Percentiles rank a stretch among this genome's conserved stretches.
Conservation (phyloP, 495 filamentous ascomycete species). For the Aspergillus diversus region DNA sequence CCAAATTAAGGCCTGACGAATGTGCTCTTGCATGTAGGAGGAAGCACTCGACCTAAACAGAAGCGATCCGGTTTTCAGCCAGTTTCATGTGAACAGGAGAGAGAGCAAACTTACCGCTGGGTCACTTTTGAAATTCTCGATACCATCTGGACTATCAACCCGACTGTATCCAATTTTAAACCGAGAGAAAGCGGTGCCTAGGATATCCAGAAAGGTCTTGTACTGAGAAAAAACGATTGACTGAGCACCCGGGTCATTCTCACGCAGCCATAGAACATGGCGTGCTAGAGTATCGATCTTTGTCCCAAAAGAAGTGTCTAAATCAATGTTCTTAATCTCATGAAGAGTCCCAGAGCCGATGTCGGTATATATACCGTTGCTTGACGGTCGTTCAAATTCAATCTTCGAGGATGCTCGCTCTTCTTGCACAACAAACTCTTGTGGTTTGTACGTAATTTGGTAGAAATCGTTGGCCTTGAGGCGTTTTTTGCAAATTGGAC, state of each 20-base stretch:
- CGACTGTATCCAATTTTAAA: conserved; percentile 73
- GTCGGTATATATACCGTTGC: conserved; percentile 71
- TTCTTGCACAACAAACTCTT: conserved; percentile 68
- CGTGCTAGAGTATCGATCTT: conserved; percentile 85
- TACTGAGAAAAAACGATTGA: conserved; percentile 92
- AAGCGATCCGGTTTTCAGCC: not conserved
- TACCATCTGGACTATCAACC: conserved; percentile 65
- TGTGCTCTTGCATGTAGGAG: conserved; percentile 86
- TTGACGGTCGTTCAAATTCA: conserved; percentile 33
- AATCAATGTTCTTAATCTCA: conserved; percentile 81
- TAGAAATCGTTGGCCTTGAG: conserved; percentile 68
- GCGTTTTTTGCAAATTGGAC: conserved; percentile 75
- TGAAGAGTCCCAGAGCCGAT: conserved; percentile 70
- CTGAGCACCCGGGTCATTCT: conserved; percentile 84
- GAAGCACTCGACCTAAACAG: conserved; percentile 71
- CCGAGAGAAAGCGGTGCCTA: conserved; percentile 65
- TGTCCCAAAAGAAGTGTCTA: conserved; percentile 76
- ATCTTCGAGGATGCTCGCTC: conserved; percentile 51
- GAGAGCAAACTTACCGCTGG: conserved; percentile 50
- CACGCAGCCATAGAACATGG: conserved; percentile 82
- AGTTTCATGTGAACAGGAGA: not conserved
- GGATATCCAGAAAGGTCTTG: conserved; percentile 74
- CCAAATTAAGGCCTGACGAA: conserved; percentile 83
- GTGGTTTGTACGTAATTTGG: conserved; percentile 81
- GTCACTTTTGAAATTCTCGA: conserved; percentile 75